Base-by-base conservation (phyloP, 2,329 filamentous ascomycete species). In the Arthrobotrys megalospora region DNA sequence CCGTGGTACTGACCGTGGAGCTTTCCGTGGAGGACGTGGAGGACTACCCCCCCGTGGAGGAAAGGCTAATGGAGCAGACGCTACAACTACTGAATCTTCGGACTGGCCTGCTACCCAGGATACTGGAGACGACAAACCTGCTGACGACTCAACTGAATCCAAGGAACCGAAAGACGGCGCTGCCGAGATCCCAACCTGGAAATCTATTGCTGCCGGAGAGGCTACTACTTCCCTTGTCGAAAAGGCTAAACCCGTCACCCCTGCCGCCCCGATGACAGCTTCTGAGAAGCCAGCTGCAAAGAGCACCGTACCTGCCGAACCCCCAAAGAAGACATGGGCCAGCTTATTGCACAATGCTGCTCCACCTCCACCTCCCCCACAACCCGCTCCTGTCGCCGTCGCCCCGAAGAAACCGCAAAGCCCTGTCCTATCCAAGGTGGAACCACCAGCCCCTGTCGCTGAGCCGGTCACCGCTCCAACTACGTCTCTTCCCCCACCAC, bases 31-130 rank as follows among this genome's bases (percentile, higher is more conserved):
- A 43, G 55, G 55, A 66, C 88, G 89, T 83, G 89, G 90, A 81
- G 90, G 91, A 82, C 90, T 91, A 82, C 90, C 90, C 82, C 87
- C 90, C 81, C 85, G 89, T 90, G 80, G 92, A 92, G 84, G 90
- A 90, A 81, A 85, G 89, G 79, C 89, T 84, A 84, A 90, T 89
- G 86, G 88, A 89, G 80, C 86, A 83, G 81, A 85, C 86, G 80
- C 87, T 85, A 50, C 92, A 53, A 34, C 69, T 32, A 28, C 70
- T 67, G 78, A 72, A 55, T 38, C 66, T 47, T 58, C 34, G 34
- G 73, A 80, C 52, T 63, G 71, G 62, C 66, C 75, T 65, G 32
- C 52, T 58, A 63, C 52, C n/a, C 34, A 62, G 28, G 72, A 80
- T 47, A 45, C 67, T 21, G 55, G 34, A 63, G 72, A 69, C 47